These are phyloP conservation scores for Suillus cothurnatus DNA, from an alignment of 768 basidiomycete genomes.

Conservation along the genomic window DNA sequence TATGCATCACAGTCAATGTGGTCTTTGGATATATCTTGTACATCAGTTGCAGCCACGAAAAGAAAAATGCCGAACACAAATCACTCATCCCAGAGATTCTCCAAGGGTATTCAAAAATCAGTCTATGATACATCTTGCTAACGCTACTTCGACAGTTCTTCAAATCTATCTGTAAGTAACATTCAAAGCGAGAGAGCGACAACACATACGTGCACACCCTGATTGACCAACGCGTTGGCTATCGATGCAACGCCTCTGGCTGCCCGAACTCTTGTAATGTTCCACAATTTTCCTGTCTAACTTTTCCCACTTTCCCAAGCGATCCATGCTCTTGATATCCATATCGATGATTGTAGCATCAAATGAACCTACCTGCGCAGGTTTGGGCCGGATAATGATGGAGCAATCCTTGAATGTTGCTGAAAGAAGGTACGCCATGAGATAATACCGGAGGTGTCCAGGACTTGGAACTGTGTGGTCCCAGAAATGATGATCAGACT, in stretches of 20 bases:
- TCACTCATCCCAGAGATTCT: neutral
- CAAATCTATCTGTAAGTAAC: neutral
- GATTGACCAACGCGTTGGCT: neutral
- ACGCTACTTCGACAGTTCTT: neutral
- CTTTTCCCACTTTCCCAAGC: constrained; percentile 69
- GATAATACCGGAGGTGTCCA: constrained; percentile 57
- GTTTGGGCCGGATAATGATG: constrained; percentile 46
- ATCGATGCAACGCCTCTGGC: constrained; percentile 26
- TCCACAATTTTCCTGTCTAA: constrained; percentile 70
- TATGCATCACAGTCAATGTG: neutral
- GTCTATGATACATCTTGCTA: neutral
- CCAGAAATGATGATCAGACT: constrained; percentile 34
- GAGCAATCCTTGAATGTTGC: constrained; percentile 99
- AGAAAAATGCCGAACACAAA: neutral
- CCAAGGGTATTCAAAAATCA: neutral
- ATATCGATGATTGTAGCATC: constrained; percentile 69
- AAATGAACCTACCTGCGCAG: constrained; percentile 22
- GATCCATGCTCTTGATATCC: constrained; percentile 73
- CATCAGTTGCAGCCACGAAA: neutral
- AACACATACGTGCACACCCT: neutral
- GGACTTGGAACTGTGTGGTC: constrained; percentile 42
- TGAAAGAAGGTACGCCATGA: constrained; percentile 80
- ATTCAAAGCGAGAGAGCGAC: too few relatives aligned
- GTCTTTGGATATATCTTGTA: neutral
- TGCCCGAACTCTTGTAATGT: constrained; percentile 34